Evolutionary conservation across 306 rosid species (phyloP), one percentile per base, ranked within the genome.

Genomic region (Vigna unguiculata): DNA sequence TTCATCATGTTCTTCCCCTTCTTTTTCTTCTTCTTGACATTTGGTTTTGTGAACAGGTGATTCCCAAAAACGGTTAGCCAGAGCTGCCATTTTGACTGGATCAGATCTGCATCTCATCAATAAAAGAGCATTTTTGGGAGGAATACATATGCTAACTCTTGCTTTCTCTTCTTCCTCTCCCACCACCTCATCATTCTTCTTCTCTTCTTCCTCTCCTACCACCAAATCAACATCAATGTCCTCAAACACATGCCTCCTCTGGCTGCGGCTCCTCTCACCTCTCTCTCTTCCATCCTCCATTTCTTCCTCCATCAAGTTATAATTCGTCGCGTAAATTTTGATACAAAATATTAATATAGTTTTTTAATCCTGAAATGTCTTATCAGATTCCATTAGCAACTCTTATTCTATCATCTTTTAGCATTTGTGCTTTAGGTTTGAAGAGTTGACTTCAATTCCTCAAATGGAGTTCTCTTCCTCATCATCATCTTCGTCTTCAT

Each of bases 21-120:
- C 62, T 11, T 74, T 40, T 6, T 49, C 54, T 2, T 36, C 34
- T 19, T 38, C 38, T 51, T 69, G 63, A 0, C 76, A 79, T 66
- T 72, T 81, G 36, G 62, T 69, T 79, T 82, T 84, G 4, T 67
- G 79, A 66, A 67, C 78, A n/a, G 97, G 94, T 19, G 97, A 79
- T 36, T 91, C 96, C 92, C 89, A 92, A 48, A 95, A 89, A 3
- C 92, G 65, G 40, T 87, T 90, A 3, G 97, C 97, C 30, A 95
- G 86, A 48, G 94, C 97, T 2, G 97, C 99, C 99, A 92, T 88
- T 82, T 89, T 95, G 41, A 92, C 97, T 36, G 99, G 99, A 83
- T 95, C 99, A 86, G 99, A 95, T 87, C 99, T 90, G 21, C 99
- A 92, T 81, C 99, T 89, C 99, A 95, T 95, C 38, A 95, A 83